Evolutionary conservation across 257 asterid genomes (phyloP).

Genomic region (Ocimum tenuiflorum): DNA sequence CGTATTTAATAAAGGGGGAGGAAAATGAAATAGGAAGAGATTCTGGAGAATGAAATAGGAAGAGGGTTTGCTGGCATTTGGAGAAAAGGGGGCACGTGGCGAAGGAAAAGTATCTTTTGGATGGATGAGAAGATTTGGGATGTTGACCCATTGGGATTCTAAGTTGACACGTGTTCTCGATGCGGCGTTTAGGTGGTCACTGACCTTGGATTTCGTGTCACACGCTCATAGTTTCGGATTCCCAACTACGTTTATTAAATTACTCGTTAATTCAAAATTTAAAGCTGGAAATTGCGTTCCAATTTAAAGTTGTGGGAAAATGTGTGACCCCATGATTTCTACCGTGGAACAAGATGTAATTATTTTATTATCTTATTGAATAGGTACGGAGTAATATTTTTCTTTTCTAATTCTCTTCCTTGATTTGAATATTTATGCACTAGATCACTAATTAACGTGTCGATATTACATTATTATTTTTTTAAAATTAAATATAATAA

Average conservation of each 20-base stretch:
- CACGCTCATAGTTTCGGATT: not conserved
- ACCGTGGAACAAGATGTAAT: no score
- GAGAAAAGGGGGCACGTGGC: slow-evolving; percentile 33
- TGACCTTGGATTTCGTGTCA: slow-evolving; percentile 26
- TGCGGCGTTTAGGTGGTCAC: not conserved
- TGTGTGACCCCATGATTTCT: not conserved
- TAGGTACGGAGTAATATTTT: no score
- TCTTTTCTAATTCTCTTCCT: no score
- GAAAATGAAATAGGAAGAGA: no score
- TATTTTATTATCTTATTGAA: no score
- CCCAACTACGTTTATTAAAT: not conserved
- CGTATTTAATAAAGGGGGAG: no score
- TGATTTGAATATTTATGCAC: no score
- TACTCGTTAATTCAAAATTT: not conserved
- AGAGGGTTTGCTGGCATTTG: not conserved
- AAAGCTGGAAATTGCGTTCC: not conserved
- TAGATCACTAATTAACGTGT: no score
- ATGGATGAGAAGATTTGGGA: slow-evolving; percentile 23
- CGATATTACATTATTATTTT: no score
- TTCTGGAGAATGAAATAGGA: not conserved
- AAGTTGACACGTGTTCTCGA: slow-evolving; percentile 25
- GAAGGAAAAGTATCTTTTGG: slow-evolving; percentile 8
- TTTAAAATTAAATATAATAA: no score
- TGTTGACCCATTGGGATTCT: slow-evolving; percentile 22
- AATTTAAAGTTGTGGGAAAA: not conserved